These are phyloP conservation scores for Lentinula lateritia DNA, from an alignment of 768 basidiomycete genomes.

Conservation along the genomic window DNA sequence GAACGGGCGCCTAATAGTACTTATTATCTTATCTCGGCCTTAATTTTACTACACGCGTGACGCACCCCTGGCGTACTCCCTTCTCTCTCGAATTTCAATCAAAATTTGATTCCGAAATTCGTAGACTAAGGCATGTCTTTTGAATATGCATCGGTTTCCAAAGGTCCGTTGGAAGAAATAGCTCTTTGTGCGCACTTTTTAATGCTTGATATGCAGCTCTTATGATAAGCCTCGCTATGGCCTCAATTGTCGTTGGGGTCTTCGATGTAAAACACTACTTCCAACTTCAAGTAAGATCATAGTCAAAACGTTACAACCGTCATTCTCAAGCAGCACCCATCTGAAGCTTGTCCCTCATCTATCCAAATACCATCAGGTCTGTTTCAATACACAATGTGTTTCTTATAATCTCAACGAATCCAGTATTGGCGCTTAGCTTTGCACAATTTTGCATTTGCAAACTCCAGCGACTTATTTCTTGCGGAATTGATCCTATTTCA, in stretches of 20 bases:
- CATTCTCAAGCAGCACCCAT: conserved; percentile 9
- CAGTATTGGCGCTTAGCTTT: conserved; percentile 83
- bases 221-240: conserved; percentile 66
- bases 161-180: conserved; percentile 43
- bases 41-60: no score
- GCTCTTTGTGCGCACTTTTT: background rate
- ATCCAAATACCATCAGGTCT: conserved; percentile 84
- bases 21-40: no score
- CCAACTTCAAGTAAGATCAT: conserved; percentile 63
- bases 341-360: conserved; percentile 79
- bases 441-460: conserved; percentile 75
- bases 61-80: no score
- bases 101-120: no score
- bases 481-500: conserved; percentile 71
- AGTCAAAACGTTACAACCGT: conserved; percentile 1
- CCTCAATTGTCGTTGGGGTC: conserved; percentile 69
- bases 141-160: conserved; percentile 78
- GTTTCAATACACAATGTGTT: background rate
- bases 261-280: conserved; percentile 88
- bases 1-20: no score
- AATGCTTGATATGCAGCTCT: conserved; percentile 43
- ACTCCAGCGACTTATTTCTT: conserved; percentile 81
- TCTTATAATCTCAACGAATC: background rate
- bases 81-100: no score
- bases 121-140: conserved; percentile 55